These are phyloP conservation scores for Trichoderma orchidacearum DNA, from an alignment of 495 filamentous ascomycete species.

Conservation along the genomic window DNA sequence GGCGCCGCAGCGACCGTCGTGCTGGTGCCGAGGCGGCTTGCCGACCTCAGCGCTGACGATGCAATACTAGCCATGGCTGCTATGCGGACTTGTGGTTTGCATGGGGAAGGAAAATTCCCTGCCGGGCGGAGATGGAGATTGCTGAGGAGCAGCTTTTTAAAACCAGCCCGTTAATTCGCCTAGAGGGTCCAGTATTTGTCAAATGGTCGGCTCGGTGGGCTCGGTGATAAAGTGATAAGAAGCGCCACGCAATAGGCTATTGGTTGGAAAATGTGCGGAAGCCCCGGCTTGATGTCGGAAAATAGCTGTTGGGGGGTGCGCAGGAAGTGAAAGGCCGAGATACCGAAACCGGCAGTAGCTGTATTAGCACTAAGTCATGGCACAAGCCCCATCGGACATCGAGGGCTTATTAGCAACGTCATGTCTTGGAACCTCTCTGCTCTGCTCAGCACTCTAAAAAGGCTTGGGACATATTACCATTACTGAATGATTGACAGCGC, in stretches of 20 bases:
- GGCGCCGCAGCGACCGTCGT: slow-evolving; percentile 30
- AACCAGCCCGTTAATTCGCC: background rate
- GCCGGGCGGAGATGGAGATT: background rate
- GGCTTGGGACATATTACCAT: too few relatives aligned
- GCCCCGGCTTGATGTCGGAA: background rate
- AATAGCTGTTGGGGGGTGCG: background rate
- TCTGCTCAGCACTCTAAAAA: background rate
- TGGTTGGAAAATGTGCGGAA: background rate
- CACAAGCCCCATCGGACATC: background rate
- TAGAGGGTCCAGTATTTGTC: background rate
- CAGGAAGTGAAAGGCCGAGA: background rate
- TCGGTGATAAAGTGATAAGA: background rate
- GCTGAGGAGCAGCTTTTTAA: background rate
- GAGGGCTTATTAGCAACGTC: background rate
- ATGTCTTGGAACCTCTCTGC: background rate
- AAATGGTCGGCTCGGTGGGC: background rate
- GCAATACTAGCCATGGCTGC: slow-evolving; percentile 59
- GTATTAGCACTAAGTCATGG: too few relatives aligned
- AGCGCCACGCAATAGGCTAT: too few relatives aligned
- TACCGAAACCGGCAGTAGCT: background rate
- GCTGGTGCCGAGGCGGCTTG: slow-evolving; percentile 53
- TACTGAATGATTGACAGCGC: too few relatives aligned
- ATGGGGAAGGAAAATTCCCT: background rate
- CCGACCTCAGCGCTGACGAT: slow-evolving; percentile 63
- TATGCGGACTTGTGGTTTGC: background rate